phyloP scores from a whole-genome alignment of 73 alveolate species.

The Durusdinium trenchii region DNA sequence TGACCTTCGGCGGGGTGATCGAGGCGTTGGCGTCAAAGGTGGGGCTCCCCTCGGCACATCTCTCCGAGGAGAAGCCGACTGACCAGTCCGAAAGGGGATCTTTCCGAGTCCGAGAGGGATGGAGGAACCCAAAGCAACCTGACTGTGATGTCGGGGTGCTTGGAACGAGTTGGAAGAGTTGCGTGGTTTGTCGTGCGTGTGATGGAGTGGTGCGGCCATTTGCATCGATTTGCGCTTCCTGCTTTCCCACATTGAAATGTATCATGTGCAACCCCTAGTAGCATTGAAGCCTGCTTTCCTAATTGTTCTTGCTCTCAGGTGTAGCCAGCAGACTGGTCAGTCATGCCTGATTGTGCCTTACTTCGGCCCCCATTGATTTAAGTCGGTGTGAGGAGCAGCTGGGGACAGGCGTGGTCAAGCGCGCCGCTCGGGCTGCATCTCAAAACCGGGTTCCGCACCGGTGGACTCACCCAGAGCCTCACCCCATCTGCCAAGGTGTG shows the following conservation, averaged over 20 bases:
- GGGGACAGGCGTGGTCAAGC: conserved; percentile 31
- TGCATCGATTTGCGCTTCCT: too few relatives aligned
- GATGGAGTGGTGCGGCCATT: neutral
- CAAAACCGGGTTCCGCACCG: neutral
- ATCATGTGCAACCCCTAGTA: neutral
- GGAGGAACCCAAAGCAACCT: neutral
- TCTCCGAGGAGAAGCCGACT: conserved; percentile 29
- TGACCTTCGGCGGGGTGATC: conserved; percentile 80
- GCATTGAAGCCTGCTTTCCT: too few relatives aligned
- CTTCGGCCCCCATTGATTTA: neutral
- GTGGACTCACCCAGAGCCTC: too few relatives aligned
- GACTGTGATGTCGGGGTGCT: too few relatives aligned
- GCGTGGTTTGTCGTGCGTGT: too few relatives aligned
- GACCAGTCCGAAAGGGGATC: neutral
- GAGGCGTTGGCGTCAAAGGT: conserved; percentile 69
- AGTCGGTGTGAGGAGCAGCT: neutral
- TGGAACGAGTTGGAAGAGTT: too few relatives aligned
- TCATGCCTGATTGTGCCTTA: neutral
- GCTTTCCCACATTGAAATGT: too few relatives aligned
- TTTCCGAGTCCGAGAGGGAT: neutral
- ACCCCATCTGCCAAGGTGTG: neutral
- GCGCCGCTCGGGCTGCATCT: neutral
- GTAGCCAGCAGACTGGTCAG: too few relatives aligned
- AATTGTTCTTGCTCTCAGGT: too few relatives aligned
- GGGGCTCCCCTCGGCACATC: conserved; percentile 83